These are phyloP conservation scores for Botryotinia convoluta DNA, from an alignment of 2,329 filamentous ascomycete species.

Conservation along the genomic window DNA sequence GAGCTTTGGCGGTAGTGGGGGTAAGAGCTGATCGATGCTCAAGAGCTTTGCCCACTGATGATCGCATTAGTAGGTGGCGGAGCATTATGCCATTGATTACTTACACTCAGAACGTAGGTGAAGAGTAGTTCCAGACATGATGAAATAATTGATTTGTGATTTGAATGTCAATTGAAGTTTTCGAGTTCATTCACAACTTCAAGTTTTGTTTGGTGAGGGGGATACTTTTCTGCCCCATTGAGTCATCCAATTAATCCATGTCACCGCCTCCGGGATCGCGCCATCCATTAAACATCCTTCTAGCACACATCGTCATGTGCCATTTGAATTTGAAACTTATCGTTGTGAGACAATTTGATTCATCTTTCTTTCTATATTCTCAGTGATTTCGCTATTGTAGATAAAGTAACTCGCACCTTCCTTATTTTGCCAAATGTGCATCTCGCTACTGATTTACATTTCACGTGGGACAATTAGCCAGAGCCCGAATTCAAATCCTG, in stretches of 20 bases:
- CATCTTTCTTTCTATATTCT: not conserved
- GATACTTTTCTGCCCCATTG: slow-evolving; percentile 13
- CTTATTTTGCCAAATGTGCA: not conserved
- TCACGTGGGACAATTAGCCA: not conserved
- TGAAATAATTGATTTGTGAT: slow-evolving; percentile 25
- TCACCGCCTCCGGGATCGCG: slow-evolving; percentile 15
- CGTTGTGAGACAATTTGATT: not conserved
- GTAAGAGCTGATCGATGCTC: slow-evolving; percentile 44
- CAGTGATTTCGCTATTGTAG: too few species aligned
- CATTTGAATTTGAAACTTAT: not conserved
- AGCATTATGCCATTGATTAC: slow-evolving; percentile 29
- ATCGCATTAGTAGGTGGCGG: slow-evolving; percentile 32
- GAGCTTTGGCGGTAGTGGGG: slow-evolving; percentile 51
- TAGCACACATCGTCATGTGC: not conserved
- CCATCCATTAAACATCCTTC: not conserved
- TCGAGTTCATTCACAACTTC: not conserved
- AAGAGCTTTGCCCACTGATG: slow-evolving; percentile 41
- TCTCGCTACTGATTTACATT: not conserved
- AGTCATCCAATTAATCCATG: slow-evolving; percentile 3
- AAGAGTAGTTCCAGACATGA: slow-evolving; percentile 39
- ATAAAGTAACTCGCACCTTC: not conserved
- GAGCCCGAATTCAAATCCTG: not conserved
- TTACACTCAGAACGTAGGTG: slow-evolving; percentile 44
- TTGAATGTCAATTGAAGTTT: not conserved
- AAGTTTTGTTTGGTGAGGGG: slow-evolving; percentile 6